Evolutionary conservation across 345 rosid species (phyloP).

Genomic region (Populus davidiana): DNA sequence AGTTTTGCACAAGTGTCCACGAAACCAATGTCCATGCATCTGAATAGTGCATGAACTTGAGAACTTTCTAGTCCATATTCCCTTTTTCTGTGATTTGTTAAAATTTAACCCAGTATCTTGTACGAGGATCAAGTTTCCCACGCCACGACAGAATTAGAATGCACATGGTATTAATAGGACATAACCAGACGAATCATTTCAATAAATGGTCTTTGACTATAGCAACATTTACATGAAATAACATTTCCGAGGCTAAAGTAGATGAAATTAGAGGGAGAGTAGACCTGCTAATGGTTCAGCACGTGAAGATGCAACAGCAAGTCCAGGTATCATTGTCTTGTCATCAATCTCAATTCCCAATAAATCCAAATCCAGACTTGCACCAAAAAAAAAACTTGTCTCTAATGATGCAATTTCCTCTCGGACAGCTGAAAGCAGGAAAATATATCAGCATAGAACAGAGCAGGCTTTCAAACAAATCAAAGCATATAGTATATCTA

Average conservation of each 20-base stretch:
- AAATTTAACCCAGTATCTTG: background rate
- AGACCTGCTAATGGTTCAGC: constrained; percentile 89
- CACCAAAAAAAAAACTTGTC: constrained; percentile 62
- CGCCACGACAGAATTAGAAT: background rate
- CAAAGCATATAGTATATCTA: background rate
- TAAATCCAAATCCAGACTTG: constrained; percentile 86
- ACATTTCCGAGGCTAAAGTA: background rate
- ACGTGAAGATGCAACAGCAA: constrained; percentile 85
- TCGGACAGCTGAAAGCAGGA: constrained; percentile 46
- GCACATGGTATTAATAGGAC: background rate
- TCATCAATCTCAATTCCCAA: constrained; percentile 80
- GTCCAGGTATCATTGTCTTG: constrained; percentile 76
- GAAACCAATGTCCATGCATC: background rate
- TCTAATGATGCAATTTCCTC: constrained; percentile 69
- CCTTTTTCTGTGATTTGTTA: background rate
- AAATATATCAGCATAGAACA: constrained; percentile 3
- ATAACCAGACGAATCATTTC: background rate
- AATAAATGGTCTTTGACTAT: background rate
- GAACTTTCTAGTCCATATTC: background rate
- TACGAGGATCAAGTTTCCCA: background rate
- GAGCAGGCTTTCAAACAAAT: background rate
- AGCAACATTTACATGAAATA: background rate
- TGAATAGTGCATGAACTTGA: too few species aligned
- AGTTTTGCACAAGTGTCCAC: too few species aligned
- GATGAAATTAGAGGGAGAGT: constrained; percentile 8